Evolutionary conservation across 2,329 filamentous ascomycete species (phyloP).

Genomic region (Aotearoamyces nothofagi): DNA sequence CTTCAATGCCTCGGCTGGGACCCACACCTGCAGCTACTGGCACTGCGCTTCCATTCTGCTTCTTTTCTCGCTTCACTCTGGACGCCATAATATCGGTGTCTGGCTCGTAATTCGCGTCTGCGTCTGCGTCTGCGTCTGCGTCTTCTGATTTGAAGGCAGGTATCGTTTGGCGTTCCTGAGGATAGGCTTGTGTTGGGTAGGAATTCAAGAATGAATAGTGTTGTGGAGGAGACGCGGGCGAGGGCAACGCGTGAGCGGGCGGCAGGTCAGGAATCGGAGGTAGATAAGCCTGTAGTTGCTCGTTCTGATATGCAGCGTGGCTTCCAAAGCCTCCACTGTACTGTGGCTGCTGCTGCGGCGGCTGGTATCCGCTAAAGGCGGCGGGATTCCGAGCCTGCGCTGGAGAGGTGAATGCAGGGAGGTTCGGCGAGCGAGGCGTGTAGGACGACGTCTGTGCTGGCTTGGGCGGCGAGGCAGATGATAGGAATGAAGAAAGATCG

Average conservation of each 20-base stretch:
- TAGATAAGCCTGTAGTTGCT: too few relatives aligned
- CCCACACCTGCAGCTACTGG: slow-evolving; percentile 10
- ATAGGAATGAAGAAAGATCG: slow-evolving; percentile 17
- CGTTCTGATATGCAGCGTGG: too few relatives aligned
- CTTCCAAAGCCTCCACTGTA: too few relatives aligned
- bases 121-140: background rate
- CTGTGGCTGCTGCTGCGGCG: too few relatives aligned
- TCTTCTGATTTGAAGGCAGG: background rate
- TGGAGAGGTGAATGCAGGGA: slow-evolving; percentile 11
- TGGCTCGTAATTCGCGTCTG: background rate
- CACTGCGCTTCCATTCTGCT: background rate
- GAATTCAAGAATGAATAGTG: too few relatives aligned
- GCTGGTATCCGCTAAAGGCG: too few relatives aligned
- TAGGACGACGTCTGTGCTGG: slow-evolving; percentile 8
- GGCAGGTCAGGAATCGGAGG: too few relatives aligned
- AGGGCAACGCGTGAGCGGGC: too few relatives aligned
- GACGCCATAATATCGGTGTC: background rate
- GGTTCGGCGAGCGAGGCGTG: slow-evolving; percentile 14
- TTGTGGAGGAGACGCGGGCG: too few relatives aligned
- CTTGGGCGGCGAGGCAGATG: slow-evolving; percentile 2
- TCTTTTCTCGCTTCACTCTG: background rate
- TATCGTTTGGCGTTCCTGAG: background rate
- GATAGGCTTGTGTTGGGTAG: too few relatives aligned
- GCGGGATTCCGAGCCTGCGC: too few relatives aligned
- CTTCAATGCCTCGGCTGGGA: slow-evolving; percentile 46